Conservation (phyloP, 1,284 basidiomycete species). For the Hypsizygus ulmarius region DNA sequence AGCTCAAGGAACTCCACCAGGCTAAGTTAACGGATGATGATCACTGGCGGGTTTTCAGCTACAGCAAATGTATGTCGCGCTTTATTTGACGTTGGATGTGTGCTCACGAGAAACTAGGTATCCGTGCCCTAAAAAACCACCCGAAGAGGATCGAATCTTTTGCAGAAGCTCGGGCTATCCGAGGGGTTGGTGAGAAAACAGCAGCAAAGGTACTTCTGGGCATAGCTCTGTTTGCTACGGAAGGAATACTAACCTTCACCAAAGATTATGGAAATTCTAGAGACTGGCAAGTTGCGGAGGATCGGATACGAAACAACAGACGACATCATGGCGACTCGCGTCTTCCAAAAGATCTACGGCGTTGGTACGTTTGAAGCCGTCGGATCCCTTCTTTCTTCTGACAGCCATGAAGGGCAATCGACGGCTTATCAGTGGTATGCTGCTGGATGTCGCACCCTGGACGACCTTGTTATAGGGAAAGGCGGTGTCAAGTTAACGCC, state of each 20-base stretch:
- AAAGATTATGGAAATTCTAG: constrained; percentile 76
- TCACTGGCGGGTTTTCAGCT: constrained; percentile 59
- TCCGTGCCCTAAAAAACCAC: constrained; percentile 50
- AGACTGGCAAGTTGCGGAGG: constrained; percentile 63
- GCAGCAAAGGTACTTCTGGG: constrained; percentile 61
- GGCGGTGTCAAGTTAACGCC: constrained; percentile 59
- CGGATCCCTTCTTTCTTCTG: neutral
- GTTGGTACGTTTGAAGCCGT: constrained; percentile 54
- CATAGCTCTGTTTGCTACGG: neutral
- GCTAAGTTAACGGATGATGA: constrained; percentile 56
- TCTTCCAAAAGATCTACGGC: constrained; percentile 82
- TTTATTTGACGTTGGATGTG: neutral
- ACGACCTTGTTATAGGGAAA: constrained; percentile 64
- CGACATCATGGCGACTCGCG: constrained; percentile 48
- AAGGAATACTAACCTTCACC: neutral
- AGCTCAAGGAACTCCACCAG: constrained; percentile 59
- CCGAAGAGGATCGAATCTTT: constrained; percentile 60
- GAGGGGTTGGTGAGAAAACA: constrained; percentile 71
- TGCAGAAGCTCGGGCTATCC: constrained; percentile 61
- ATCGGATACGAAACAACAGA: constrained; percentile 62
- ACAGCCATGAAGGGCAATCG: constrained; percentile 44
- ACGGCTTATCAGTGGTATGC: constrained; percentile 73
- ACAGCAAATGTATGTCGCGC: constrained; percentile 61
- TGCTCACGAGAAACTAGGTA: constrained; percentile 38
- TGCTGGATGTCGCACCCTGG: constrained; percentile 74